These are phyloP conservation scores for Plasmodium coatneyi DNA, from an alignment of 169 alveolate genomes.

Conservation along the genomic window DNA sequence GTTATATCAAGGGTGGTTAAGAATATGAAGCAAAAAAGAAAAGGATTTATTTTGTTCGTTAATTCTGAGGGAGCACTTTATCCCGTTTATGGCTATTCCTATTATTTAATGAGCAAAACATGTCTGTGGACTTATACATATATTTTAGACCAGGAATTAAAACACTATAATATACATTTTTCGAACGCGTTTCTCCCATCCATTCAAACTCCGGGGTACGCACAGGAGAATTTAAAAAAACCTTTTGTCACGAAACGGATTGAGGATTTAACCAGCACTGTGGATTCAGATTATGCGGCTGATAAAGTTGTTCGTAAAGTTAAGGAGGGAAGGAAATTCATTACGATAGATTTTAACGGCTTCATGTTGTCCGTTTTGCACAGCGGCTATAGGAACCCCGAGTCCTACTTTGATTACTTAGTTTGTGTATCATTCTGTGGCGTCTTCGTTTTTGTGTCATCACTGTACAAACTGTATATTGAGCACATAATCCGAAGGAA, in stretches of 20 bases:
- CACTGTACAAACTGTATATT: slow-evolving; percentile 34
- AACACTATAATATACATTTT: slow-evolving; percentile 38
- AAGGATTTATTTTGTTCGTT: slow-evolving; percentile 39
- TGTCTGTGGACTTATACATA: slow-evolving; percentile 52
- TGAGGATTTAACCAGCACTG: slow-evolving; percentile 24
- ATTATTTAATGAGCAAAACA: slow-evolving; percentile 63
- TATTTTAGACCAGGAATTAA: slow-evolving; percentile 65
- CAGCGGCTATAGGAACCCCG: slow-evolving; percentile 63
- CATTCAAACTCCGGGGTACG: slow-evolving; percentile 57
- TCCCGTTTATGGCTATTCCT: slow-evolving; percentile 65
- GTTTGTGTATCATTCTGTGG: slow-evolving; percentile 29
- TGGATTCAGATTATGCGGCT: slow-evolving; percentile 65
- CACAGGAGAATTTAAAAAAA: slow-evolving; percentile 44
- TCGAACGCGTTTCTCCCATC: slow-evolving; percentile 69
- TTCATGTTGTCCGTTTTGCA: slow-evolving; percentile 43
- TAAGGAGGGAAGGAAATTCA: slow-evolving; percentile 45
- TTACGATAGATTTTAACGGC: slow-evolving; percentile 36
- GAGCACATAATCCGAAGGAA: slow-evolving; percentile 26
- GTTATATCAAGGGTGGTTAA: slow-evolving; percentile 24
- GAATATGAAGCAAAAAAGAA: slow-evolving; percentile 37
- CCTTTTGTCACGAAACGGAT: slow-evolving; percentile 43
- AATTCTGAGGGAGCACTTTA: slow-evolving; percentile 66
- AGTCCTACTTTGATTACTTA: slow-evolving; percentile 56
- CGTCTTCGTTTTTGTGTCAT: slow-evolving; percentile 35
- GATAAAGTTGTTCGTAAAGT: slow-evolving; percentile 39